phyloP scores from a whole-genome alignment of 148 eudicot species.

The Camellia japonica region DNA sequence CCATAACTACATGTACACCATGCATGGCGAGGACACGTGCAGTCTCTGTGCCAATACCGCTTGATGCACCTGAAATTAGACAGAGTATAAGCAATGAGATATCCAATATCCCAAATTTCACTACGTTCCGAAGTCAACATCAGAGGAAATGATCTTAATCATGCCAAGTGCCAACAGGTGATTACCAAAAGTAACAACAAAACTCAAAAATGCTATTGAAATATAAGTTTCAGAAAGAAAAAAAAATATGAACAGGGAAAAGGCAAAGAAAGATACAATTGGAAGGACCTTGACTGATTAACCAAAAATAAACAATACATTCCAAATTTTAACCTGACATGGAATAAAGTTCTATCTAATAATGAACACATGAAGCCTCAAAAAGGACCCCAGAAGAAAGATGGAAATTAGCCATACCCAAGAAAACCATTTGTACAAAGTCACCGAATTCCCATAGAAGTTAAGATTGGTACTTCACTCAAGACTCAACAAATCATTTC shows the following conservation, averaged over 20 bases:
- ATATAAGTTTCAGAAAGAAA: background rate
- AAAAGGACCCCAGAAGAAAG: background rate
- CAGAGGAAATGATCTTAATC: background rate
- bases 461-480: no score
- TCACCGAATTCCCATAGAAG: no score
- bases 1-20: slow-evolving; percentile 82
- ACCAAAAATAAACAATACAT: background rate
- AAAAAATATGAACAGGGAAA: background rate
- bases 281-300: background rate
- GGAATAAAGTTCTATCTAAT: background rate
- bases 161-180: background rate
- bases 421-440: background rate
- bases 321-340: background rate
- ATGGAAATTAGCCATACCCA: background rate
- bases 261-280: background rate
- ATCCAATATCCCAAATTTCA: background rate
- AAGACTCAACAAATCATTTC: no score
- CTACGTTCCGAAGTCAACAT: background rate
- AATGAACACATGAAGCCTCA: background rate
- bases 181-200: background rate
- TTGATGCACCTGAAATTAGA: slow-evolving; percentile 76
- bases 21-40: slow-evolving; percentile 66
- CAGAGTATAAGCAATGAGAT: background rate
- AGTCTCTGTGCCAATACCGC: slow-evolving; percentile 86
- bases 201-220: background rate